A percentile compares a stretch with the other conserved stretches of the same genome.
Conservation (phyloP, 2,329 filamentous ascomycete species). For the Colletotrichum sp. region DNA sequence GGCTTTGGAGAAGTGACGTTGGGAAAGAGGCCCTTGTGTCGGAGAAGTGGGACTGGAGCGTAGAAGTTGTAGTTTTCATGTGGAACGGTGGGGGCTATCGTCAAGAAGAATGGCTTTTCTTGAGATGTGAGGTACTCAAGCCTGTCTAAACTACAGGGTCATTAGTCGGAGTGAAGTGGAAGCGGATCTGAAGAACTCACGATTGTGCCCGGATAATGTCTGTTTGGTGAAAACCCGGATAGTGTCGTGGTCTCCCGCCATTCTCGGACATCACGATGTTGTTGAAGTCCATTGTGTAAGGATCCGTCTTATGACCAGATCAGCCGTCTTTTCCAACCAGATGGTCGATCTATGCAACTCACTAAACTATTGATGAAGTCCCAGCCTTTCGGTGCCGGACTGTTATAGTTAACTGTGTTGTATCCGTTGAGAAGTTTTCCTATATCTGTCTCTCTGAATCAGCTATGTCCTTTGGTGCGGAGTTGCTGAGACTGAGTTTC, state of each 20-base stretch:
- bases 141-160: constrained; percentile 20
- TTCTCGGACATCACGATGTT: neutral
- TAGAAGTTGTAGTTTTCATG: neutral
- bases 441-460: neutral
- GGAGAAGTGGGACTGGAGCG: neutral
- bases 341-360: neutral
- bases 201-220: neutral
- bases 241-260: neutral
- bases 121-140: constrained; percentile 20
- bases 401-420: constrained; percentile 43
- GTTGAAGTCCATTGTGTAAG: neutral
- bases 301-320: neutral
- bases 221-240: neutral
- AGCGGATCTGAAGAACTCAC: neutral
- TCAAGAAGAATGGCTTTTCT: constrained; percentile 25
- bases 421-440: constrained; percentile 50
- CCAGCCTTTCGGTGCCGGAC: constrained; percentile 33
- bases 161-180: neutral
- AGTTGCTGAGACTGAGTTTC: rapidly evolving
- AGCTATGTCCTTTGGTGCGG: neutral
- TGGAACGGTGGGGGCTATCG: constrained; percentile 17
- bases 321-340: neutral
- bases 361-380: constrained; percentile 25
- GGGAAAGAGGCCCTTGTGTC: constrained; percentile 22
- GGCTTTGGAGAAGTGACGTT: constrained; percentile 21